phyloP scores from a whole-genome alignment of 2,329 filamentous ascomycete genomes.

The Nemania sp. region DNA sequence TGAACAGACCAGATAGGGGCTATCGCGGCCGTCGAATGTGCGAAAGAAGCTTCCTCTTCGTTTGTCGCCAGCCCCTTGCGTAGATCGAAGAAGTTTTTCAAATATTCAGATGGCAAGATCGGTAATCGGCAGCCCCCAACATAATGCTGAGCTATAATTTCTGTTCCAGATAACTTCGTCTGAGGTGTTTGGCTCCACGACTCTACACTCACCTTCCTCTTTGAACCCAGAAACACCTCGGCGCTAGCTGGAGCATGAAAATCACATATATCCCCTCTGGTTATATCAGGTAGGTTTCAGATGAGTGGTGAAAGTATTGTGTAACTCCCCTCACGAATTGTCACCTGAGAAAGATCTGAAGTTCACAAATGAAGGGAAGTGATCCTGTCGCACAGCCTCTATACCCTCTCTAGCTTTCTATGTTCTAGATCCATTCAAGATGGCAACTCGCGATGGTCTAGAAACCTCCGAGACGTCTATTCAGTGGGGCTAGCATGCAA shows the following conservation, averaged over 20 bases:
- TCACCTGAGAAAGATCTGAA: background rate
- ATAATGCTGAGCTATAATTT: conserved; percentile 13
- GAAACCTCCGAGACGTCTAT: conserved; percentile 5
- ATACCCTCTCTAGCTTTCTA: background rate
- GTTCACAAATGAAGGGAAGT: background rate
- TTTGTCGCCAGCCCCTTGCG: conserved; percentile 7
- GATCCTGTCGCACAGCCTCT: background rate
- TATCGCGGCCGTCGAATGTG: background rate
- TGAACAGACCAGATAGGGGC: background rate
- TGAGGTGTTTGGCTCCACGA: background rate
- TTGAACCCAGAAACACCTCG: conserved; percentile 5
- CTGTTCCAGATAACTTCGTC: background rate
- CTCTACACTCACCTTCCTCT: conserved; percentile 10
- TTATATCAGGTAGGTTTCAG: background rate
- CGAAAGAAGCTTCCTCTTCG: conserved; percentile 4
- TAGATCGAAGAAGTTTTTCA: conserved; percentile 10
- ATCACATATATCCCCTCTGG: background rate
- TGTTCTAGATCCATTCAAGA: background rate
- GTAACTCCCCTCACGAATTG: background rate
- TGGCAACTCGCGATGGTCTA: background rate
- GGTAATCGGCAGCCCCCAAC: conserved; percentile 1
- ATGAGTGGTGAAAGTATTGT: background rate
- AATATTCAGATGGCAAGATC: conserved; percentile 16
- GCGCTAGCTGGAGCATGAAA: background rate
- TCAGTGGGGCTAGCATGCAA: no score